A percentile compares a stretch with the other conserved stretches of the same genome.
Evolutionary conservation across 495 filamentous ascomycete species (phyloP).

Genomic region (Collariella sp.): DNA sequence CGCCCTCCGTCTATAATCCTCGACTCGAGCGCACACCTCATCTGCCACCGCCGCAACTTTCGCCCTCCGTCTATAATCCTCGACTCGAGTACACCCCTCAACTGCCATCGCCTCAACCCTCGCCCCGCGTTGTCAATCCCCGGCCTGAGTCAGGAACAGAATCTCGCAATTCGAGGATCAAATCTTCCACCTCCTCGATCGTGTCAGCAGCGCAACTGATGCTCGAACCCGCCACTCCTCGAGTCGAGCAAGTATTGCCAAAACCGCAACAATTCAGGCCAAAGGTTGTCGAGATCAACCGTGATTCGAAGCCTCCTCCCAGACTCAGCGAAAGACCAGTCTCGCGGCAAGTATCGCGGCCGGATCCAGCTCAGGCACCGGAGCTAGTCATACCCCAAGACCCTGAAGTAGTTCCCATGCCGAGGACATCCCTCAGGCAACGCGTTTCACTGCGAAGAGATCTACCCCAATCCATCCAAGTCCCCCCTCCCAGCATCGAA

Average conservation of each 20-base stretch:
- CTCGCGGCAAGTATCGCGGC: neutral
- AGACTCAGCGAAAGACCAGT: conserved; percentile 2
- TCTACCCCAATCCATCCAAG: conserved; percentile 38
- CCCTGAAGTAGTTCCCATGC: conserved; percentile 20
- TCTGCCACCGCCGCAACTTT: conserved; percentile 39
- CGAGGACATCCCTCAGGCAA: conserved; percentile 40
- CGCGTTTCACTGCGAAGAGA: conserved; percentile 41
- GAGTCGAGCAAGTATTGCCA: neutral
- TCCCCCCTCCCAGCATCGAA: conserved; percentile 30
- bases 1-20: conserved; percentile 24
- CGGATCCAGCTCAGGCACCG: conserved; percentile 13
- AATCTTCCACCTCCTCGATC: conserved; percentile 4
- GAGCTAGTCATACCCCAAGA: conserved; percentile 14
- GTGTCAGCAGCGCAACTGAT: conserved; percentile 6
- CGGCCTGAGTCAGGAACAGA: neutral
- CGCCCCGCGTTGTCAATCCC: conserved; percentile 24
- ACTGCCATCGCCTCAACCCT: conserved; percentile 41
- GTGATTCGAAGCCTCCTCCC: conserved; percentile 1
- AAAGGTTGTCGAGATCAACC: conserved; percentile 22
- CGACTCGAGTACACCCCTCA: conserved; percentile 28
- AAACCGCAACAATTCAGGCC: conserved; percentile 11
- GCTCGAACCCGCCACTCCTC: conserved; percentile 5
- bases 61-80: conserved; percentile 24
- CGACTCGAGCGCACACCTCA: conserved; percentile 30
- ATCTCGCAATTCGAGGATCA: neutral